Conservation (phyloP, 2,329 filamentous ascomycete species). For the Huntiella bhutanensis region DNA sequence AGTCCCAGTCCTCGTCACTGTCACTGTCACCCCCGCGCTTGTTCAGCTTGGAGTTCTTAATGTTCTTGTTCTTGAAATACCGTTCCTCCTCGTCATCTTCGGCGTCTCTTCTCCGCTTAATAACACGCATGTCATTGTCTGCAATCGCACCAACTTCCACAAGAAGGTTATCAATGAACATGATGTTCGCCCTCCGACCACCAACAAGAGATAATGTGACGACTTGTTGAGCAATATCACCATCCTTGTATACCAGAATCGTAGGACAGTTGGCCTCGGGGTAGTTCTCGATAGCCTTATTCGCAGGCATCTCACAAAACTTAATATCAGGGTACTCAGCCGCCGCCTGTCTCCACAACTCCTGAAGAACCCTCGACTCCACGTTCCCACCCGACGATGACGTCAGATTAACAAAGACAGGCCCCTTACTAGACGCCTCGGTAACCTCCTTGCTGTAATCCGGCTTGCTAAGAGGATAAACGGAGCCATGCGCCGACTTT, state of each 20-base stretch:
- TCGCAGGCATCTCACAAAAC: slow-evolving; percentile 86
- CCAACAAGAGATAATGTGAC: slow-evolving; percentile 71
- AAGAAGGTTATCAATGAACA: slow-evolving; percentile 63
- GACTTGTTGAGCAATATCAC: slow-evolving; percentile 77
- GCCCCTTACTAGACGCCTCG: slow-evolving; percentile 56
- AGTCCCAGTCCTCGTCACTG: slow-evolving; percentile 44
- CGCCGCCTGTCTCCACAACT: slow-evolving; percentile 74
- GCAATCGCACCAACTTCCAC: slow-evolving; percentile 67
- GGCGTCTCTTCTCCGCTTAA: slow-evolving; percentile 38
- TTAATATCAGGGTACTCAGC: slow-evolving; percentile 82
- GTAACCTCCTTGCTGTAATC: slow-evolving; percentile 87
- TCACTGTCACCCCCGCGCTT: slow-evolving; percentile 26
- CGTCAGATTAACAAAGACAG: slow-evolving; percentile 62
- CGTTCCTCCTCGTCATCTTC: slow-evolving; percentile 43
- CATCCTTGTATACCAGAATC: slow-evolving; percentile 78
- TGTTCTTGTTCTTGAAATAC: slow-evolving; percentile 25
- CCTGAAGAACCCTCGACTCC: slow-evolving; percentile 65
- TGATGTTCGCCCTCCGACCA: slow-evolving; percentile 50
- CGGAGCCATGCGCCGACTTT: slow-evolving; percentile 67
- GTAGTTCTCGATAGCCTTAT: slow-evolving; percentile 91
- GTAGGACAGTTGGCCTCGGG: slow-evolving; percentile 90
- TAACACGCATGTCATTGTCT: slow-evolving; percentile 58
- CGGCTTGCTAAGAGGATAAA: slow-evolving; percentile 86
- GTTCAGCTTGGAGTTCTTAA: slow-evolving; percentile 29
- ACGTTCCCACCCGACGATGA: slow-evolving; percentile 61